phyloP scores from a whole-genome alignment of 192 early-diverging fungal genomes.

The Coemansia sp. region DNA sequence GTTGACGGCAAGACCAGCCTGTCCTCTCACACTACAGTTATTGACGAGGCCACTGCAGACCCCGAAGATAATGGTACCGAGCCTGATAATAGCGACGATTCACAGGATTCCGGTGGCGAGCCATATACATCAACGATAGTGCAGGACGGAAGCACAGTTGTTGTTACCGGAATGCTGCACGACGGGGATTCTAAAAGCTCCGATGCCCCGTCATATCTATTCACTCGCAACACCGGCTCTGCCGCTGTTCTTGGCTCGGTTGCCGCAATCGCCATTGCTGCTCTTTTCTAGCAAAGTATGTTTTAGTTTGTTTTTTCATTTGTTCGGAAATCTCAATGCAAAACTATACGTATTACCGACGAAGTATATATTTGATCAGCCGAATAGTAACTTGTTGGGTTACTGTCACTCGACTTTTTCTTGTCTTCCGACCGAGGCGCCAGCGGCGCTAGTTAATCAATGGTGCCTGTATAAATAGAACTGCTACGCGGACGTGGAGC shows the following conservation, averaged over 20 bases:
- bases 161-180: constrained; percentile 25
- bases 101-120: background rate
- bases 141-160: constrained; percentile 30
- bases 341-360: too few relatives aligned
- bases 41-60: constrained; percentile 4
- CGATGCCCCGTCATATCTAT: background rate
- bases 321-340: background rate
- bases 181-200: constrained; percentile 5
- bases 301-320: background rate
- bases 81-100: background rate
- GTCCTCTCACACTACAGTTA: constrained; percentile 24
- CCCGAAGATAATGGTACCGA: background rate
- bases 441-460: background rate
- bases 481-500: too few relatives aligned
- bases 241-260: constrained; percentile 2
- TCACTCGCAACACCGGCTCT: background rate
- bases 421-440: background rate
- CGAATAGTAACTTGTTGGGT: too few relatives aligned
- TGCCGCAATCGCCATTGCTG: constrained; percentile 2
- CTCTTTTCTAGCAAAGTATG: constrained; percentile 3
- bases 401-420: too few relatives aligned
- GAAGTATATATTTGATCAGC: too few relatives aligned
- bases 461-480: background rate
- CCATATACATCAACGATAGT: constrained; percentile 35
- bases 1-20: constrained; percentile 26